These are phyloP conservation scores for Pharus latifolius DNA, from an alignment of 176 grass and related monocot species.

Conservation along the genomic window DNA sequence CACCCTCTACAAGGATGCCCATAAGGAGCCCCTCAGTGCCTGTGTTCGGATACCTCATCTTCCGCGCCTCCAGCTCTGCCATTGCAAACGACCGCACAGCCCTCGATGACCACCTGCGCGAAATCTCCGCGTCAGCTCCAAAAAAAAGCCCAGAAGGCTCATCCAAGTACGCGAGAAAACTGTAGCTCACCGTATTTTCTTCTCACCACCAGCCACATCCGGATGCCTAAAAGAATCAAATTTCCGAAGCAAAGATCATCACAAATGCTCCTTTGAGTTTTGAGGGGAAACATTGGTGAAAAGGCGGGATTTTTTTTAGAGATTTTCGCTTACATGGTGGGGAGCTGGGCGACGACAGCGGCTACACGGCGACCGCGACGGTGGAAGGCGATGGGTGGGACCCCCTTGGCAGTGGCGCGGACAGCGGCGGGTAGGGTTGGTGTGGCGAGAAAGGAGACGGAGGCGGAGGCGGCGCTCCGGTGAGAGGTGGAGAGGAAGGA, in stretches of 20 bases:
- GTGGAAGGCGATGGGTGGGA: slow-evolving; percentile 5
- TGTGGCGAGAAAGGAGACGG: slow-evolving; percentile 9
- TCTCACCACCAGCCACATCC: slow-evolving; percentile 34
- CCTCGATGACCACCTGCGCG: slow-evolving; percentile 72
- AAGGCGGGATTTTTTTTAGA: neutral
- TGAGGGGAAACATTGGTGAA: neutral
- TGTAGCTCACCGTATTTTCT: slow-evolving; percentile 32
- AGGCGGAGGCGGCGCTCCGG: slow-evolving; percentile 9
- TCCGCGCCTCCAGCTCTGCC: slow-evolving; percentile 71
- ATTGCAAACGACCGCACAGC: slow-evolving; percentile 72
- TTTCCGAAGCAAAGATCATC: neutral
- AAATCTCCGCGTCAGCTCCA: neutral
- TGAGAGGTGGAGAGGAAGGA: slow-evolving; percentile 20
- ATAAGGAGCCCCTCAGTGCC: slow-evolving; percentile 76
- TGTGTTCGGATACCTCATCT: slow-evolving; percentile 65
- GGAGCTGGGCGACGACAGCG: slow-evolving; percentile 36
- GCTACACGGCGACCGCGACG: slow-evolving; percentile 3
- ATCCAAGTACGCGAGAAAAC: neutral
- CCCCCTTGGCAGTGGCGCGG: neutral
- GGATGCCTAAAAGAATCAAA: slow-evolving; percentile 11
- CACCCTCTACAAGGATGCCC: slow-evolving; percentile 86
- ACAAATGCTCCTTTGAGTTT: neutral
- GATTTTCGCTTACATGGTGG: slow-evolving; percentile 20
- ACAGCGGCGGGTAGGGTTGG: slow-evolving; percentile 1
- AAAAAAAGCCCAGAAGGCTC: neutral